phyloP scores from a whole-genome alignment of 1,284 basidiomycete genomes.

The Mrakiaceae sp. region DNA sequence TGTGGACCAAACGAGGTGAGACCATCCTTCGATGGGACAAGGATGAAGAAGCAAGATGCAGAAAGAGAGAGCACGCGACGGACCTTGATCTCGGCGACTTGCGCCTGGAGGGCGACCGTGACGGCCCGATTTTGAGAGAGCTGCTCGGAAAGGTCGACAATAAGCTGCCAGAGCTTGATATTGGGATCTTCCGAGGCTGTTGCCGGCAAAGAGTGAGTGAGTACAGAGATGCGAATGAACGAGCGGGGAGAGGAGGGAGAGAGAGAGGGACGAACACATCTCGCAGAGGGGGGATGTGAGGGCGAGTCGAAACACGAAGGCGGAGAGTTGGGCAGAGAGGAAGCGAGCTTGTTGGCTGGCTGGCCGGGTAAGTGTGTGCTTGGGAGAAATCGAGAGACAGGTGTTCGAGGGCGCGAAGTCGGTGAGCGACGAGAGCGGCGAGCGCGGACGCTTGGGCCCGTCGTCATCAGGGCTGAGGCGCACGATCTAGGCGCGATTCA shows the following conservation, averaged over 20 bases:
- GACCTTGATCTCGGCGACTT: constrained; percentile 72
- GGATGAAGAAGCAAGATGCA: neutral
- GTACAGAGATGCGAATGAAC: neutral
- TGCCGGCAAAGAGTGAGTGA: neutral
- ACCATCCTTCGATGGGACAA: neutral
- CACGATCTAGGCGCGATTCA: no score
- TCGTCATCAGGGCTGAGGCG: no score
- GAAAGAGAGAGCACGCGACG: constrained; percentile 20
- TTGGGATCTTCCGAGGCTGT: constrained; percentile 8
- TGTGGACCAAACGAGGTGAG: neutral
- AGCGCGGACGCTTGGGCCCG: no score
- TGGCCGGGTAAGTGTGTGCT: neutral
- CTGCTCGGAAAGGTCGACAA: constrained; percentile 49
- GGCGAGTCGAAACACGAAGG: neutral
- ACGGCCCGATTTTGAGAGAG: constrained; percentile 74
- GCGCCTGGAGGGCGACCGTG: constrained; percentile 56
- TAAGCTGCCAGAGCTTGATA: constrained; percentile 16
- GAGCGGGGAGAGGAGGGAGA: neutral
- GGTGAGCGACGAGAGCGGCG: no score
- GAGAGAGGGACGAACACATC: neutral
- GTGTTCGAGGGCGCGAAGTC: no score
- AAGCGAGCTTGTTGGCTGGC: neutral
- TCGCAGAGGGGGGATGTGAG: neutral
- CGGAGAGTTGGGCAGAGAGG: neutral
- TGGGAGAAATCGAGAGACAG: neutral